Evolutionary conservation across 192 early-diverging fungal genomes (phyloP).

Genomic region (Haplosporangium gracile): DNA sequence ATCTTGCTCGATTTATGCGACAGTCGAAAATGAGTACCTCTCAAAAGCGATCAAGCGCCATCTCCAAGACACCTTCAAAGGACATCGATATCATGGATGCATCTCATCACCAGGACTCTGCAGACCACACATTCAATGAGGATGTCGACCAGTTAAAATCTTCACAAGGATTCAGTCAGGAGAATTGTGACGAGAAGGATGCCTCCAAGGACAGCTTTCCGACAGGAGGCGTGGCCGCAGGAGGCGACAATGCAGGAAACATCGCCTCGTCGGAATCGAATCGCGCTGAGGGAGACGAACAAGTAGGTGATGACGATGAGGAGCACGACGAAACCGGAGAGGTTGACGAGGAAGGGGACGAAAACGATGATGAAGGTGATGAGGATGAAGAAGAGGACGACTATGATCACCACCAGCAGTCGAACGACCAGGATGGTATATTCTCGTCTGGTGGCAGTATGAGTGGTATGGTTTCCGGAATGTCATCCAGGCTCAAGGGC

Average conservation of each 20-base stretch:
- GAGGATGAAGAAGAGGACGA: conserved; percentile 58
- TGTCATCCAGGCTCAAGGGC: conserved; percentile 64
- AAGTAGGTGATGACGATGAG: conserved; percentile 15
- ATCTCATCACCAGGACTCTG: neutral
- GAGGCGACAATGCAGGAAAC: neutral
- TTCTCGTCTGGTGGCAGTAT: conserved; percentile 52
- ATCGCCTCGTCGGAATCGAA: neutral
- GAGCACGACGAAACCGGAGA: conserved; percentile 26
- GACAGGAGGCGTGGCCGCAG: neutral
- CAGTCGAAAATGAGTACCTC: conserved; percentile 52
- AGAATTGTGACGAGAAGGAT: neutral
- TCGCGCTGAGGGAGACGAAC: neutral
- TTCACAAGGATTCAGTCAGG: neutral
- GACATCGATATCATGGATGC: neutral
- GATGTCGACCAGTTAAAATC: neutral
- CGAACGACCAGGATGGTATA: conserved; percentile 54
- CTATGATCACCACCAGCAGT: conserved; percentile 37
- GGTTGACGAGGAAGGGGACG: conserved; percentile 43
- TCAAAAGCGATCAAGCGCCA: conserved; percentile 44
- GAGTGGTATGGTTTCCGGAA: conserved; percentile 55
- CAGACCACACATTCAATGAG: neutral
- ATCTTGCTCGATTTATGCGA: conserved; percentile 34
- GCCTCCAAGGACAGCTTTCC: neutral
- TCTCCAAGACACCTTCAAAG: conserved; percentile 6
- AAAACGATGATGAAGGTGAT: conserved; percentile 45